Percentiles rank a stretch among this genome's conserved stretches.
These are phyloP conservation scores for Protomyces inundatus DNA, from an alignment of 1,139 yeast genomes.

Conservation along the genomic window DNA sequence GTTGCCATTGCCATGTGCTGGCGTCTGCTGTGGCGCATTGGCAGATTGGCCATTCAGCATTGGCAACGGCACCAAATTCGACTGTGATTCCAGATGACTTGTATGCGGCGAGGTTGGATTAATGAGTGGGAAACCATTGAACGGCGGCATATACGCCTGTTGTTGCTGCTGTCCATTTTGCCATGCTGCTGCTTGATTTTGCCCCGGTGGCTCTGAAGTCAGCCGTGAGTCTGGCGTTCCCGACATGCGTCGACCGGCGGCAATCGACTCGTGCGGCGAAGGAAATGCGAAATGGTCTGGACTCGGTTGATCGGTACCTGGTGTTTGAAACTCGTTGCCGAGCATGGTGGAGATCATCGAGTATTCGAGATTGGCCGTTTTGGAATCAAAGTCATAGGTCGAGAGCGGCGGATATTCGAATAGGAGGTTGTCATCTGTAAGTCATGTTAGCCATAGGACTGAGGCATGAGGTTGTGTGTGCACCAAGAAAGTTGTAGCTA, in stretches of 20 bases:
- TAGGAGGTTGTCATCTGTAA: constrained; percentile 11
- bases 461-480: background rate
- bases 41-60: background rate
- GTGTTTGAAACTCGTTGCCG: constrained; percentile 35
- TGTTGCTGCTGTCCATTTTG: background rate
- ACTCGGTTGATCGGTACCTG: constrained; percentile 18
- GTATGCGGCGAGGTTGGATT: background rate
- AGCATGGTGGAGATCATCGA: constrained; percentile 69
- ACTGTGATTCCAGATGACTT: background rate
- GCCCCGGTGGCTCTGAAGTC: background rate
- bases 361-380: constrained; percentile 79
- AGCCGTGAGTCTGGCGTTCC: background rate
- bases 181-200: background rate
- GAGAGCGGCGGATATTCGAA: constrained; percentile 21
- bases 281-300: constrained; percentile 15
- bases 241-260: background rate
- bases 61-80: background rate
- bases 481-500: background rate
- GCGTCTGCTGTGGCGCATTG: background rate
- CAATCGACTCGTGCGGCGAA: constrained; percentile 2
- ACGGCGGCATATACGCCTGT: background rate
- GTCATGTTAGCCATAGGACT: background rate
- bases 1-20: background rate
- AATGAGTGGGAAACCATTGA: background rate
- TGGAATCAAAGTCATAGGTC: constrained; percentile 51